Conservation (phyloP, 805 yeast species). For the Starmerella vitae region DNA sequence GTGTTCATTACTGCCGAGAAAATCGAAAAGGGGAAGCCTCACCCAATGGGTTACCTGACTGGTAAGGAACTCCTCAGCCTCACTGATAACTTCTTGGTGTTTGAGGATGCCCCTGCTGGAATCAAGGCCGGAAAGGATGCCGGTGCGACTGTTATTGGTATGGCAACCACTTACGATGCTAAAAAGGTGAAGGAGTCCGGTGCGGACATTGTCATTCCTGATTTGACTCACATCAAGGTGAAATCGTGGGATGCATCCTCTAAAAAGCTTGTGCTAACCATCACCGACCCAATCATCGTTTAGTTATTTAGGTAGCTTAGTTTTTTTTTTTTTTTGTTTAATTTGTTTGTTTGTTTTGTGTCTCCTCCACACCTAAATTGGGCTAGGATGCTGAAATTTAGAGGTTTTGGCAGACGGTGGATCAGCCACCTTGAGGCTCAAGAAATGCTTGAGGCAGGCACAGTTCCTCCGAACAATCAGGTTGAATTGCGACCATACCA, state of each 20-base stretch:
- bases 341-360: too few species aligned
- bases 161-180: constrained; percentile 64
- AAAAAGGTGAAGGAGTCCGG: constrained; percentile 60
- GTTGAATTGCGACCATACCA: constrained; percentile 7
- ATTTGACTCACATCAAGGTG: constrained; percentile 49
- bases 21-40: constrained; percentile 70
- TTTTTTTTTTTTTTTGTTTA: too few species aligned
- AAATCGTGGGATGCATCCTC: constrained; percentile 37
- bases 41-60: constrained; percentile 62
- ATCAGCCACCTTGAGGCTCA: constrained; percentile 4
- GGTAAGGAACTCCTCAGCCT: constrained; percentile 29
- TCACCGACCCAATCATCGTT: constrained; percentile 19
- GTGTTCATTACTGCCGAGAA: constrained; percentile 72
- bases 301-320: too few species aligned
- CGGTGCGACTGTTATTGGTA: constrained; percentile 71
- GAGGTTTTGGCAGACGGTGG: too few species aligned
- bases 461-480: constrained; percentile 15
- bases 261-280: constrained; percentile 18
- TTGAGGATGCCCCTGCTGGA: constrained; percentile 87
- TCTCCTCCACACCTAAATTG: too few species aligned
- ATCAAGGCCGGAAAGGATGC: constrained; percentile 71
- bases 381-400: too few species aligned
- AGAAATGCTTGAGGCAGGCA: constrained; percentile 14
- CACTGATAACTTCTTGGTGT: constrained; percentile 36
- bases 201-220: constrained; percentile 69